Percentiles rank a stretch among this genome's conserved stretches.
These are phyloP conservation scores for Ustilago cynodontis DNA, from an alignment of 1,284 basidiomycete species.

Conservation along the genomic window DNA sequence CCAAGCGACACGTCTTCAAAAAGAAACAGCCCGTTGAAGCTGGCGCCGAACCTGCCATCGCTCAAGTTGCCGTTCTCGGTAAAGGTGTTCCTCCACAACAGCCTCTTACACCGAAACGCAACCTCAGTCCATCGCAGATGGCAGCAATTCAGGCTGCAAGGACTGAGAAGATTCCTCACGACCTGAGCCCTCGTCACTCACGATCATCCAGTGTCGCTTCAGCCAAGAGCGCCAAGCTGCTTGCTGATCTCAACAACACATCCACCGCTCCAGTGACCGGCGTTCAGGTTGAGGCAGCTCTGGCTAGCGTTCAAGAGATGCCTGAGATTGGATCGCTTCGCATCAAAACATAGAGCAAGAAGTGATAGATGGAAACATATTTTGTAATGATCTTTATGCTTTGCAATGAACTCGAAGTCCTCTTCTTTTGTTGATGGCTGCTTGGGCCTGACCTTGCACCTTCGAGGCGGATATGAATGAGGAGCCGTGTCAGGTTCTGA, in stretches of 20 bases:
- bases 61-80: background rate
- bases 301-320: slow-evolving; percentile 35
- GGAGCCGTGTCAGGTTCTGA: too few relatives aligned
- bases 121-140: slow-evolving; percentile 29
- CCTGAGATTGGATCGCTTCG: slow-evolving; percentile 31
- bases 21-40: slow-evolving; percentile 13
- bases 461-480: too few relatives aligned
- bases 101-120: slow-evolving; percentile 22
- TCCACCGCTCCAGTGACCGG: background rate
- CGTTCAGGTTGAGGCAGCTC: slow-evolving; percentile 5
- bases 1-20: slow-evolving; percentile 31
- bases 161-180: slow-evolving; percentile 27
- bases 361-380: too few relatives aligned
- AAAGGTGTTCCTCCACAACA: slow-evolving; percentile 4
- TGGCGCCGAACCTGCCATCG: background rate
- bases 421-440: too few relatives aligned
- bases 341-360: slow-evolving; percentile 36
- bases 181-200: slow-evolving; percentile 34
- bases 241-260: slow-evolving; percentile 4
- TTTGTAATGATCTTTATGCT: background rate
- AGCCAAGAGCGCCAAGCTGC: slow-evolving; percentile 15
- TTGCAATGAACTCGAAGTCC: background rate
- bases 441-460: too few relatives aligned
- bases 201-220: slow-evolving; percentile 28
- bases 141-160: slow-evolving; percentile 33